Conservation (phyloP, 2,329 filamentous ascomycete genomes). For the Aspergillus jensenii region DNA sequence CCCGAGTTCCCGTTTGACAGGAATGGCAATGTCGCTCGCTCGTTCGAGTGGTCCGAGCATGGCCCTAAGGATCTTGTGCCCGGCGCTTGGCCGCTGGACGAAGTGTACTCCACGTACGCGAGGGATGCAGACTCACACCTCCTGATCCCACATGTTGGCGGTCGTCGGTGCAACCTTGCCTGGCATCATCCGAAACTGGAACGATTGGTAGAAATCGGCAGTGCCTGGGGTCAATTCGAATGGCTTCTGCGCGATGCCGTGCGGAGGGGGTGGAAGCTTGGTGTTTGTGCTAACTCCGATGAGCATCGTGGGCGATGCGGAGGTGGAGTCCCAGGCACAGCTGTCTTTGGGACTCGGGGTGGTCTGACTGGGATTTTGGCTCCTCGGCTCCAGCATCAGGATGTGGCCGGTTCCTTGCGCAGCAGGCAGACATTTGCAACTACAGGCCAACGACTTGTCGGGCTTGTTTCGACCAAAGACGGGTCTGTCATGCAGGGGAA, state of each 20-base stretch:
- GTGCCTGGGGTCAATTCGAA: not conserved
- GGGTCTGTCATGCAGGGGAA: not conserved
- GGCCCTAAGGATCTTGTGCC: not conserved
- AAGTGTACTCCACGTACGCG: not conserved
- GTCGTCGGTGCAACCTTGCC: not conserved
- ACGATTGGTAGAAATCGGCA: not conserved
- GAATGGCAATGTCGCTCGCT: not conserved
- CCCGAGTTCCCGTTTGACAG: not conserved
- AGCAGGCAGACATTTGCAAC: not conserved
- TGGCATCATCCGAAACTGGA: not conserved
- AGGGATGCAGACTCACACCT: not conserved
- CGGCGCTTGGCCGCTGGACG: not conserved
- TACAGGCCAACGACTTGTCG: not conserved
- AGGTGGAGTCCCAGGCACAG: not conserved
- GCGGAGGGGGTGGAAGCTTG: not conserved
- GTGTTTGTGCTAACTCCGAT: not conserved
- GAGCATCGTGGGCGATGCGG: not conserved
- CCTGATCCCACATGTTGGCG: not conserved
- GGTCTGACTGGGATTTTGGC: not conserved
- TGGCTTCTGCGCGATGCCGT: not conserved
- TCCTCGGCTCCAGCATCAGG: not conserved
- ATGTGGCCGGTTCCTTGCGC: not conserved
- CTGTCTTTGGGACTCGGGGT: not conserved
- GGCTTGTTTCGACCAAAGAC: not conserved
- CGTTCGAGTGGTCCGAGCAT: not conserved